Evolutionary conservation across 495 filamentous ascomycete species (phyloP), one percentile per base, ranked within the genome.

Genomic region (Halenospora varia): DNA sequence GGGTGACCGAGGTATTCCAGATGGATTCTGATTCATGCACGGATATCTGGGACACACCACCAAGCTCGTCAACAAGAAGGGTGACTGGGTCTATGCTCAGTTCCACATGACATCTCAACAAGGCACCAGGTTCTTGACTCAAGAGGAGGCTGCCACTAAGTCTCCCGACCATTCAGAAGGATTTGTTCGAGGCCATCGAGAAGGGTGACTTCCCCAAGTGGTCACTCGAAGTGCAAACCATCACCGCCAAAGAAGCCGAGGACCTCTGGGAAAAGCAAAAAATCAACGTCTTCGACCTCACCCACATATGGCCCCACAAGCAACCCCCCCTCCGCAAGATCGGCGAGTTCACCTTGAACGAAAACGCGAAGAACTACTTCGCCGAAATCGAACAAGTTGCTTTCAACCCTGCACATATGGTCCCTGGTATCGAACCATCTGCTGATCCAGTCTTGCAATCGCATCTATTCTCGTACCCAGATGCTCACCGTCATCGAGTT

Each of bases 331-430:
- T 88, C n/a, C 82, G 80, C 25, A 77, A 75, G 39, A 79, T 91
- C 48, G 88, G 88, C 39, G 81, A 82, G 62, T 74, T 92, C 60
- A 83, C 76, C 1, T 71, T 92, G 17, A 88, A 91, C 75, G 74
- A 80, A 54, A 91, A 91, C 61, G 77, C 62, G 22, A 59, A 78
- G 39, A 89, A 89, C 73, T 89, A 87, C 74, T 88, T 88, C 67
- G 77, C 83, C 50, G 88, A 92, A 53, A 85, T 94, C 59, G 90
- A 96, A 71, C 91, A 96, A 66, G 80, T 85, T 2, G 84, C 89
- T 2, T 95, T 93, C 71, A 86, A 84, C 47, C 89, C 91, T 13
- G 81, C 85, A 1, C 85, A 86, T 66, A 74, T 92, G 58, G 82
- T 90, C 0, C 85, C 89, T 0, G 88, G 89, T 29, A 77, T 86